A percentile compares a stretch with the other conserved stretches of the same genome.
These are phyloP conservation scores for Phytophthora pisi DNA, from an alignment of 352 stramenopile species.

Conservation along the genomic window DNA sequence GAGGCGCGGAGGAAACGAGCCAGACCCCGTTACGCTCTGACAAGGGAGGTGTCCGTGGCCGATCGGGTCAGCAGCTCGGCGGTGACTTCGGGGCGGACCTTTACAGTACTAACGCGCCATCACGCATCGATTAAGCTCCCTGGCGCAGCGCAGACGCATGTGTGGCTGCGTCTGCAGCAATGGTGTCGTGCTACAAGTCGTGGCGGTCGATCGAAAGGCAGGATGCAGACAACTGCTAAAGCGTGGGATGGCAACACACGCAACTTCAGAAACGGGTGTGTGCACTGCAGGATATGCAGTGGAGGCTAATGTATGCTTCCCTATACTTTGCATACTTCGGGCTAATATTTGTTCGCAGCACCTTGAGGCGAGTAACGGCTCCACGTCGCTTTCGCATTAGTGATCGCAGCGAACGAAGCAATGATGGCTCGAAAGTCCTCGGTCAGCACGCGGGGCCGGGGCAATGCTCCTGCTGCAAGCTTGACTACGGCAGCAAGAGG, in stretches of 20 bases:
- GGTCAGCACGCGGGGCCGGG: not conserved
- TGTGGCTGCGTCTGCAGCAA: not conserved
- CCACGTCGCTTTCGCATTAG: too few species aligned
- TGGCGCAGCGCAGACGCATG: not conserved
- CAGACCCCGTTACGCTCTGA: not conserved
- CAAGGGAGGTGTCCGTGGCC: not conserved
- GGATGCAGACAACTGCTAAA: not conserved
- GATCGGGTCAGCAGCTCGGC: not conserved
- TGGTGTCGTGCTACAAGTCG: too few species aligned
- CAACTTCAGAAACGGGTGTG: not conserved
- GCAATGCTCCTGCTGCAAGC: conserved; percentile 10
- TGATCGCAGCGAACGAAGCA: not conserved
- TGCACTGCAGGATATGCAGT: not conserved
- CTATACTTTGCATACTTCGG: too few species aligned
- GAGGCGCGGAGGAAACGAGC: not conserved
- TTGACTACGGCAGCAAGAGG: conserved; percentile 17
- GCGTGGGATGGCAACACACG: not conserved
- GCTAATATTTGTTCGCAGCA: too few species aligned
- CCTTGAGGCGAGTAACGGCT: not conserved
- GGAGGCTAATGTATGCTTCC: too few species aligned
- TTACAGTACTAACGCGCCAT: not conserved
- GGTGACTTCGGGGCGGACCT: not conserved
- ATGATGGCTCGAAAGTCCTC: conserved; percentile 17
- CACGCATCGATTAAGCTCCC: not conserved
- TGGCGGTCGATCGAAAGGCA: not conserved